These are phyloP conservation scores for Turritis glabra DNA, from an alignment of 345 rosid genomes.

Conservation along the genomic window DNA sequence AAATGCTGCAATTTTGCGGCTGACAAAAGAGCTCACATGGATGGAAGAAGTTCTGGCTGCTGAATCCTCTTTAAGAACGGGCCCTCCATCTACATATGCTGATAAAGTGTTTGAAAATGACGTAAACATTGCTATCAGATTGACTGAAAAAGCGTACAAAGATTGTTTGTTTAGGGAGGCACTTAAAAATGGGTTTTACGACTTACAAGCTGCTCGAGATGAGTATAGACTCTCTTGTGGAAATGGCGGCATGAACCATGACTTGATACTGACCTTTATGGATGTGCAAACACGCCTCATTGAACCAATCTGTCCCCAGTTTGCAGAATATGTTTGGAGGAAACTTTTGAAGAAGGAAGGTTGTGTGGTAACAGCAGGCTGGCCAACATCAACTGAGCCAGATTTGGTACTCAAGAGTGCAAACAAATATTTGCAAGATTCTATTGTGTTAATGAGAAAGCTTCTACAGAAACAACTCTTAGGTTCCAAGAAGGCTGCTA, in stretches of 20 bases:
- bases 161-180: slow-evolving; percentile 90
- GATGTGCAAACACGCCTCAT: slow-evolving; percentile 90
- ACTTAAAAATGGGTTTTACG: slow-evolving; percentile 84
- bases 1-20: slow-evolving; percentile 81
- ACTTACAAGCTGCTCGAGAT: slow-evolving; percentile 93
- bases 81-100: slow-evolving; percentile 74
- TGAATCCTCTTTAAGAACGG: slow-evolving; percentile 68
- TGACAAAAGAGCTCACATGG: slow-evolving; percentile 89
- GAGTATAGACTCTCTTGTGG: slow-evolving; percentile 92
- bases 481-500: slow-evolving; percentile 69
- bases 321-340: slow-evolving; percentile 89
- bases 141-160: slow-evolving; percentile 64
- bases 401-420: slow-evolving; percentile 81
- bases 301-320: slow-evolving; percentile 91
- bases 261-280: slow-evolving; percentile 69
- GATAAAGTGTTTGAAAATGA: slow-evolving; percentile 87
- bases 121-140: slow-evolving; percentile 69
- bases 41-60: slow-evolving; percentile 78
- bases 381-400: slow-evolving; percentile 72
- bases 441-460: slow-evolving; percentile 75
- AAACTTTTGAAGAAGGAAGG: slow-evolving; percentile 77
- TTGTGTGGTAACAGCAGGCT: slow-evolving; percentile 74
- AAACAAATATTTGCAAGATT: slow-evolving; percentile 87
- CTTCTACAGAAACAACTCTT: slow-evolving; percentile 68
- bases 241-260: slow-evolving; percentile 66